Conservation (phyloP, 495 filamentous ascomycete genomes). For the Podospora anserina region DNA sequence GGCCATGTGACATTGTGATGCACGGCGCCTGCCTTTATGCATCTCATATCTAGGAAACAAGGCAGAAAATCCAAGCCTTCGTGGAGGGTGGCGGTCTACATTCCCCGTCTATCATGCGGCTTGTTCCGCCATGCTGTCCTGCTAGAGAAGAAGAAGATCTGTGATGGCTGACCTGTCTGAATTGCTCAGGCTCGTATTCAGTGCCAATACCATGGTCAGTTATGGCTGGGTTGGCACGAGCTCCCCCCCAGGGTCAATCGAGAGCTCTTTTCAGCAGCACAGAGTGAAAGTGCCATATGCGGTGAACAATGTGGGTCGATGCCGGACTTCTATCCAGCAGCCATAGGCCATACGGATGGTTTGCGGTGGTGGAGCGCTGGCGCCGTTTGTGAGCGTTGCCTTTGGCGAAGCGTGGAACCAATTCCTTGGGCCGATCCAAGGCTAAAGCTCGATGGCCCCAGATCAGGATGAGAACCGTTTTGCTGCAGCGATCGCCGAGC, state of each 20-base stretch:
- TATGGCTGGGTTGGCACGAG: no score
- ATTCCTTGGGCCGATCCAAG: neutral
- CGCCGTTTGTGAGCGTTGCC: neutral
- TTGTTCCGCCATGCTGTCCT: neutral
- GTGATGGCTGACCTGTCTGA: neutral
- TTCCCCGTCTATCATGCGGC: neutral
- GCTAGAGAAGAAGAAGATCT: neutral
- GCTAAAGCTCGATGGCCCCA: neutral
- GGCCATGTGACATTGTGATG: neutral
- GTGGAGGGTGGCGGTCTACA: neutral
- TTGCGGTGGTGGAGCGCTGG: neutral
- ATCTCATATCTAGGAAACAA: neutral
- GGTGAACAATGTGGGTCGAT: neutral
- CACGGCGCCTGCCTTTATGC: neutral
- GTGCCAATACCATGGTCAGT: neutral
- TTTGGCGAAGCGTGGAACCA: neutral
- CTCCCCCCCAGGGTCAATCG: no score
- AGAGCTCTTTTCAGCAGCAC: neutral
- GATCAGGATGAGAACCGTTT: slow-evolving; percentile 9
- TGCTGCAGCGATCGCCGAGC: slow-evolving; percentile 7
- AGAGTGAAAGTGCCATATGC: neutral
- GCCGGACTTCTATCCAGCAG: neutral
- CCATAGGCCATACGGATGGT: neutral
- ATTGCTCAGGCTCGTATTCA: neutral
- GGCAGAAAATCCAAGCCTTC: neutral